Base-by-base conservation (phyloP, 768 basidiomycete species). In the Trametes gibbosa region DNA sequence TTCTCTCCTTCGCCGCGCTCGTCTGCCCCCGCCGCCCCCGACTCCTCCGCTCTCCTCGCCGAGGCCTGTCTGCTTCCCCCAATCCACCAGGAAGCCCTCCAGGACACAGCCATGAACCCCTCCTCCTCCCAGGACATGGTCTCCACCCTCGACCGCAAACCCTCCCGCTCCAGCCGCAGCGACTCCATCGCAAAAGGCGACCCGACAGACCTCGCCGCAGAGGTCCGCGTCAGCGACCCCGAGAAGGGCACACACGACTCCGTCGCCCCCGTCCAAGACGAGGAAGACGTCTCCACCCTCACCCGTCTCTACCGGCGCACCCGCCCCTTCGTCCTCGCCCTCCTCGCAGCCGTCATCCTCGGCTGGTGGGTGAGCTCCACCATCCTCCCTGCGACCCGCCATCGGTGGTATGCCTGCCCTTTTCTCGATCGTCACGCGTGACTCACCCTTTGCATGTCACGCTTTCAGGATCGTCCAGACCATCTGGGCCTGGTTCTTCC, bases 351-450 rank as follows among this genome's bases (percentile, higher is more conserved):
- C 13, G 69, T 86, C 50, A 90, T 94, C 63, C 75, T 92, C 42
- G 91, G 82, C 41, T 94, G 91, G 91, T 94, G 91, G 91, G 85
- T 94, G 35, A 87, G 86, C 59, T 74, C 91, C 9, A 91, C 83
- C 0, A 70, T 91, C 13, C 73, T 93, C 49, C 65, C 76, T 53
- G 84, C 79, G 5, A 92, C 92, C 3, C 83, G 91, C 51, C 85
- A 83, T 71, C 79, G 89, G 75, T 94, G 91, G 89, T 83, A 73
- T 60, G 76, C 68, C 43, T 24, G 47, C 64, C 58, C 41, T 48
- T 13, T 37, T 32, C 25, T 63, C 59, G 24, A 59, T 24, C 23
- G 10, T 29, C 63, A 43, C 65, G 29, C 56, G 60, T 49, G 43
- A 50, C 25, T 37, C 19, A 27, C 39, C 19, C 35, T 17, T 27